Conservation (phyloP, 176 grass and related monocot genomes). For the Coix lacrymajobi region DNA sequence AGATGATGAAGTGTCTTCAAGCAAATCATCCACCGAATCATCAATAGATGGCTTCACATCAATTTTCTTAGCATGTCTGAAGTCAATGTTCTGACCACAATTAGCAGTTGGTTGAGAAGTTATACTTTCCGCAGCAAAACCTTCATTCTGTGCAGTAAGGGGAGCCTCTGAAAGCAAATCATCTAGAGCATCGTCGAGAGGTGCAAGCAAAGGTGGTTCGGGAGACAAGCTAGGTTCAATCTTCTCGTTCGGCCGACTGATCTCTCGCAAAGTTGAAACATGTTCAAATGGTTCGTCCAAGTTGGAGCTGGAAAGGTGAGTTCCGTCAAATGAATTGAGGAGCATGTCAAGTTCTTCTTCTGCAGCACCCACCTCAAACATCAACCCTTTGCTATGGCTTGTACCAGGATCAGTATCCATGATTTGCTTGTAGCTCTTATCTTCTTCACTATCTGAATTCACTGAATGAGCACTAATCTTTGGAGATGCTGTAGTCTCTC, state of each 20-base stretch:
- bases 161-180: slow-evolving; percentile 59
- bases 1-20: slow-evolving; percentile 16
- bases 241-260: neutral
- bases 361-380: slow-evolving; percentile 37
- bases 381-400: neutral
- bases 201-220: neutral
- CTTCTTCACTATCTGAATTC: slow-evolving; percentile 17
- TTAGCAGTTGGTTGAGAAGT: slow-evolving; percentile 9
- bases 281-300: slow-evolving; percentile 8
- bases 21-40: slow-evolving; percentile 51
- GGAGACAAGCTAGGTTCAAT: neutral
- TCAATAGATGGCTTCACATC: slow-evolving; percentile 13
- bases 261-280: neutral
- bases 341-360: slow-evolving; percentile 73
- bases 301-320: slow-evolving; percentile 42
- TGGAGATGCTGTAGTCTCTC: neutral
- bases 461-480: neutral
- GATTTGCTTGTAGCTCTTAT: neutral
- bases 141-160: slow-evolving; percentile 12
- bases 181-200: slow-evolving; percentile 52
- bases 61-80: slow-evolving; percentile 15
- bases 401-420: slow-evolving; percentile 5
- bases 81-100: neutral
- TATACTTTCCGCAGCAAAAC: neutral
- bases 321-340: slow-evolving; percentile 50